These are phyloP conservation scores for Alternaria infectoria DNA, from an alignment of 2,329 filamentous ascomycete species.

Conservation along the genomic window DNA sequence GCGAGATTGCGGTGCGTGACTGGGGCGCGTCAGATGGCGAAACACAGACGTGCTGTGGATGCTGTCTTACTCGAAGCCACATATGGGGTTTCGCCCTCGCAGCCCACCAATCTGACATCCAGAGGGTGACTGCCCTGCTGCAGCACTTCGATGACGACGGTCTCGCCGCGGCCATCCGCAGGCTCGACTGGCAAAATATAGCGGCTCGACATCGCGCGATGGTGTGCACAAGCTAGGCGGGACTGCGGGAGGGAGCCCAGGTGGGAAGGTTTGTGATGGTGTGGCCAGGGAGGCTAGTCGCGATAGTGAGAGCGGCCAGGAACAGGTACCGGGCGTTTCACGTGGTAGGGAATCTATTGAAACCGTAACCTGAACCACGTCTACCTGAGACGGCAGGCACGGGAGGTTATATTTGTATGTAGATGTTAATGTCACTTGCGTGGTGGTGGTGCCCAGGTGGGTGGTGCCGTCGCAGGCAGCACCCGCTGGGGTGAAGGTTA, in stretches of 20 bases:
- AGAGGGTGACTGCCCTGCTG: constrained; percentile 61
- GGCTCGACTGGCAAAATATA: constrained; percentile 66
- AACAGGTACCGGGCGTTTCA: constrained; percentile 22
- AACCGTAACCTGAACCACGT: constrained; percentile 7
- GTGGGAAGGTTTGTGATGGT: constrained; percentile 4
- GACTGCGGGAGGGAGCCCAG: background rate
- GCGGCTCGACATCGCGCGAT: constrained; percentile 19
- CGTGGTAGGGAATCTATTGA: constrained; percentile 6
- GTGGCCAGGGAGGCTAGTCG: background rate
- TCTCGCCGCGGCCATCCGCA: constrained; percentile 58
- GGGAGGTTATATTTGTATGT: constrained; percentile 12
- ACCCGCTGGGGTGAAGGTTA: background rate
- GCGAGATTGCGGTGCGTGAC: constrained; percentile 43
- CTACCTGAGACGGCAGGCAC: constrained; percentile 4
- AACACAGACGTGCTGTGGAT: constrained; percentile 18
- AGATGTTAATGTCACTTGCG: background rate
- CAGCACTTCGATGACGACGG: constrained; percentile 67
- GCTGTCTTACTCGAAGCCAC: constrained; percentile 61
- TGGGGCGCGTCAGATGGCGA: constrained; percentile 34
- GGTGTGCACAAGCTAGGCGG: constrained; percentile 2
- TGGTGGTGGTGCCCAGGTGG: background rate
- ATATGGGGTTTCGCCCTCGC: constrained; percentile 70
- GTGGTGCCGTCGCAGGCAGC: background rate
- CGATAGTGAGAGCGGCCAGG: constrained; percentile 6
- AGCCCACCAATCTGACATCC: constrained; percentile 71